Percentiles rank a stretch among this genome's conserved stretches.
Conservation (phyloP, 208 protist species). For the Phytomonas sp. region DNA sequence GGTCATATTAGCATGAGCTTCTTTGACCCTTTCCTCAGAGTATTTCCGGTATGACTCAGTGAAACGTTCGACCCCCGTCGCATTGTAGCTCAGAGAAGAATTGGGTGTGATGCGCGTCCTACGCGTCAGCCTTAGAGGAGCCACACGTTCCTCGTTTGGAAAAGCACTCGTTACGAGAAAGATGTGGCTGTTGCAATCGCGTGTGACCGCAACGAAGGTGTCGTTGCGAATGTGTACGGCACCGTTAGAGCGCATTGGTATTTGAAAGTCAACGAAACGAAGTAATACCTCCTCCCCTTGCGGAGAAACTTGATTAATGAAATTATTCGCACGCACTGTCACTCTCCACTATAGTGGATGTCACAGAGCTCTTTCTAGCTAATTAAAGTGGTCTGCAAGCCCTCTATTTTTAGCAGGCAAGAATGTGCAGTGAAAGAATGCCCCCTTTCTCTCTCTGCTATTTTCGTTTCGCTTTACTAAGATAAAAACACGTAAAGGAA, state of each 20-base stretch:
- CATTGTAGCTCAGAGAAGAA: slow-evolving; percentile 11
- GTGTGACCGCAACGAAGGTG: slow-evolving; percentile 50
- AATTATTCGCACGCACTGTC: not conserved
- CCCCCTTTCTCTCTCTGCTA: not conserved
- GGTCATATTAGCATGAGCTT: not conserved
- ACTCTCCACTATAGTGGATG: not conserved
- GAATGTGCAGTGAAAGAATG: not conserved
- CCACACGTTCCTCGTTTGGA: slow-evolving; percentile 24
- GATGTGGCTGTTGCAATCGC: slow-evolving; percentile 26
- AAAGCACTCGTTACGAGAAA: slow-evolving; percentile 64
- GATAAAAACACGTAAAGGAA: slow-evolving; percentile 9
- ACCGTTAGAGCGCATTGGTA: slow-evolving; percentile 70
- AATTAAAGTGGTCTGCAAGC: not conserved
- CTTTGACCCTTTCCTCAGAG: not conserved
- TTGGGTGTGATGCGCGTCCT: slow-evolving; percentile 16
- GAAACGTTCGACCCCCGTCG: slow-evolving; percentile 12
- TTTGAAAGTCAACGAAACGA: not conserved
- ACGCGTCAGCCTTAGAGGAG: slow-evolving; percentile 25
- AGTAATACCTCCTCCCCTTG: slow-evolving; percentile 1
- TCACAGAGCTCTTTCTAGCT: not conserved
- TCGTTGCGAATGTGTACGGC: slow-evolving; percentile 74
- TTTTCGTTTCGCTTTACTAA: slow-evolving; percentile 11
- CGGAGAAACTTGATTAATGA: not conserved
- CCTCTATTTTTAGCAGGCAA: not conserved
- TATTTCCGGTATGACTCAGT: not conserved